A percentile compares a stretch with the other conserved stretches of the same genome.
phyloP scores from a whole-genome alignment of 2,329 filamentous ascomycete species.

The Nemania serpens region DNA sequence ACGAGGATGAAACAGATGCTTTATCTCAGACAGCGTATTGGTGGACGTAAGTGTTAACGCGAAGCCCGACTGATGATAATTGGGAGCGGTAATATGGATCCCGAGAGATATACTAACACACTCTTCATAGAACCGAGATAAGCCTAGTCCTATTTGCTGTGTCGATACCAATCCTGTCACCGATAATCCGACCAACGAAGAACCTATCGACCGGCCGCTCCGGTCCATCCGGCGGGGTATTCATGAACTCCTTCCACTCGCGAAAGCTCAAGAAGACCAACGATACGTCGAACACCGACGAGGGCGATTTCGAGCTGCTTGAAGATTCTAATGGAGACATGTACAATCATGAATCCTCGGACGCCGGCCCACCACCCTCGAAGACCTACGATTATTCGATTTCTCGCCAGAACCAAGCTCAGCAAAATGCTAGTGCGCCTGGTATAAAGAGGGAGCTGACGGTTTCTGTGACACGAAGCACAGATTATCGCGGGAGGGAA shows the following conservation, averaged over 20 bases:
- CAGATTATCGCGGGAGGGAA: no score
- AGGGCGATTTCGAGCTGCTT: slow-evolving; percentile 4
- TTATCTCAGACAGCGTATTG: not conserved
- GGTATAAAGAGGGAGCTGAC: no score
- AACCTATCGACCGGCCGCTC: not conserved
- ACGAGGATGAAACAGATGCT: not conserved
- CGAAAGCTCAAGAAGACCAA: slow-evolving; percentile 5
- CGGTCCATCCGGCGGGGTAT: not conserved
- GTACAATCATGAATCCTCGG: no score
- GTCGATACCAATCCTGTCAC: slow-evolving; percentile 7
- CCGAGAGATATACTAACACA: not conserved
- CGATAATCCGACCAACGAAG: not conserved
- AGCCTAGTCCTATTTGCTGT: slow-evolving; percentile 4
- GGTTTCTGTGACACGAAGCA: no score
- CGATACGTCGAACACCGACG: not conserved
- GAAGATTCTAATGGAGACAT: not conserved
- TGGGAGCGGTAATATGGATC: not conserved
- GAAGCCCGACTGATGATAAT: not conserved
- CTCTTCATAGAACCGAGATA: not conserved
- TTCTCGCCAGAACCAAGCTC: no score
- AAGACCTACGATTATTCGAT: no score
- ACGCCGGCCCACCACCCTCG: no score
- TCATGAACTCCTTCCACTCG: slow-evolving; percentile 10
- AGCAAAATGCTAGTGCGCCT: no score
- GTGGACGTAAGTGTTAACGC: slow-evolving; percentile 4